These are phyloP conservation scores for Hysterium pulicare DNA, from an alignment of 2,329 filamentous ascomycete species.

Conservation along the genomic window DNA sequence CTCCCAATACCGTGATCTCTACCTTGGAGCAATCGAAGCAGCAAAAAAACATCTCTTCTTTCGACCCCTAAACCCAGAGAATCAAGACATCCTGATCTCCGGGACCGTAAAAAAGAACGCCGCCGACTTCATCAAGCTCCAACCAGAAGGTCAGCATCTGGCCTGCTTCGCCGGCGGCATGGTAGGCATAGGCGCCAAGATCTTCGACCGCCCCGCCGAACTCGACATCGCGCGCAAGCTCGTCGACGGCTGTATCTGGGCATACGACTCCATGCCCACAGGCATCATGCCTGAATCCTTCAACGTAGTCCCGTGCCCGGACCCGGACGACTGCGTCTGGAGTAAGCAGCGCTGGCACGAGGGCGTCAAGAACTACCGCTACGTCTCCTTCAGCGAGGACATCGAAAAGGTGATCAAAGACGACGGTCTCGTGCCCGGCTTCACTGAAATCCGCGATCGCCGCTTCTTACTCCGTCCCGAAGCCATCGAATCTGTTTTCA, in stretches of 20 bases:
- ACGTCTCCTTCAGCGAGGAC: slow-evolving; percentile 14
- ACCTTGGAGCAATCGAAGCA: slow-evolving; percentile 64
- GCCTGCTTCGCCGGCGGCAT: slow-evolving; percentile 56
- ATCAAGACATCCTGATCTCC: slow-evolving; percentile 70
- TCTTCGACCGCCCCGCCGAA: slow-evolving; percentile 51
- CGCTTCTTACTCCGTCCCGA: slow-evolving; percentile 63
- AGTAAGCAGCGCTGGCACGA: slow-evolving; percentile 42
- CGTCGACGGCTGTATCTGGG: slow-evolving; percentile 56
- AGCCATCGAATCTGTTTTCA: slow-evolving; percentile 84
- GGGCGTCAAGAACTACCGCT: slow-evolving; percentile 24
- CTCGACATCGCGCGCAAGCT: slow-evolving; percentile 49
- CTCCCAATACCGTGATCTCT: slow-evolving; percentile 69
- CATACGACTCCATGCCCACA: slow-evolving; percentile 47
- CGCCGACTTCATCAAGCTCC: slow-evolving; percentile 40
- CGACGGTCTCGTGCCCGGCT: slow-evolving; percentile 40
- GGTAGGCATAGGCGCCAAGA: slow-evolving; percentile 51
- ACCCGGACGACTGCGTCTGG: slow-evolving; percentile 42
- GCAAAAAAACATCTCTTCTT: slow-evolving; percentile 73
- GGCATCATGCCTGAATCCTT: slow-evolving; percentile 56
- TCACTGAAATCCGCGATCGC: slow-evolving; percentile 35
- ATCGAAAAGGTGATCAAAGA: slow-evolving; percentile 31
- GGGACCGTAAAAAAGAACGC: slow-evolving; percentile 52
- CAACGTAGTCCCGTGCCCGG: slow-evolving; percentile 41
- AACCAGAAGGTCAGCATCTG: slow-evolving; percentile 49
- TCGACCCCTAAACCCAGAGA: slow-evolving; percentile 67